Base-by-base conservation (phyloP, 1,284 basidiomycete species). In the Polyporus tsugae region DNA sequence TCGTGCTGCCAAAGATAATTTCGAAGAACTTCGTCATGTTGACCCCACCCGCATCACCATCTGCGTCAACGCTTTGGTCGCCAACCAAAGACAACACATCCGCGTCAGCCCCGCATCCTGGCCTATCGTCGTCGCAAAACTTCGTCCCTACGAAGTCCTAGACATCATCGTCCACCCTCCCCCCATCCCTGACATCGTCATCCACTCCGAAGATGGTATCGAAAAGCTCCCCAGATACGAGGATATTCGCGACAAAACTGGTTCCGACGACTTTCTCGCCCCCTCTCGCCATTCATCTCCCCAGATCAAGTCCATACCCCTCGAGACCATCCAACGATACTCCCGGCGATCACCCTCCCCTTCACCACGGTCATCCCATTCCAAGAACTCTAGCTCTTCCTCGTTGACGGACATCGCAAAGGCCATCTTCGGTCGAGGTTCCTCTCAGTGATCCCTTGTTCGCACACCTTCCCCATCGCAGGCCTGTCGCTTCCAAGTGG, bases 101-200 rank as follows among this genome's bases (percentile, higher is more conserved):
- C 82, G 85, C 29, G 88, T 91, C 49, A 86, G 85, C 2, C 81
- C 84, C 29, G 82, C 81, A 38, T 89, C 87, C n/a, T 91, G 90
- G 90, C 65, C 78, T 1, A 78, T 78, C 2, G 80, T 89, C 15
- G 73, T 85, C 10, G 63, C 79, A 1, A 80, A 80, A 41, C 79
- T 91, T 62, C 68, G 83, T 1, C 82, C 82, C 15, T 88, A 85
- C 63, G 88, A 90, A 69, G 80, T 90, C 70, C 80, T 91, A 63
- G 84, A 89, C 59, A 77, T 91, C 29, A 72, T 76, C 58, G 70
- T 88, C 58, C 42, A 74, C 73, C 63, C 62, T 36, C 19, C 53
- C 52, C 7, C 15, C 29, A 41, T 60, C 11, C 72, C 70, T 10
- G 59, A 60, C 13, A 62, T 75, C 62, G 62, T 70, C 53, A 65